Percentiles rank a stretch among this genome's conserved stretches.
Conservation (phyloP, 768 basidiomycete species). For the Boletus fagicola region DNA sequence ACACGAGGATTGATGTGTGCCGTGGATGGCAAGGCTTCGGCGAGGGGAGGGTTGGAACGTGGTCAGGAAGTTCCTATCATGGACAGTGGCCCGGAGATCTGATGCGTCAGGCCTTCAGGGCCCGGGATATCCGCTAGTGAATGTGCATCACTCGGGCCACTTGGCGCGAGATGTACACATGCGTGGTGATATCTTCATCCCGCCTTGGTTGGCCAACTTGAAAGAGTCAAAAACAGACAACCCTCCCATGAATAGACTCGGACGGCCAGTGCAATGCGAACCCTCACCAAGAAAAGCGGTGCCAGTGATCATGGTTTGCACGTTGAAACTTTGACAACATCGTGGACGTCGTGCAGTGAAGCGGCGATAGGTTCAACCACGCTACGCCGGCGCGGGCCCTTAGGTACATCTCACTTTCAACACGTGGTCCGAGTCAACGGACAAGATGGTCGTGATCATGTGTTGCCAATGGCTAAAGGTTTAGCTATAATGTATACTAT, state of each 20-base stretch:
- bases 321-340: conserved; percentile 8
- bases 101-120: background rate
- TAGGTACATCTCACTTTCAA: background rate
- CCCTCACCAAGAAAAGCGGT: background rate
- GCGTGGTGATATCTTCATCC: background rate
- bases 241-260: background rate
- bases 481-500: no score
- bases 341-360: conserved; percentile 8
- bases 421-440: no score
- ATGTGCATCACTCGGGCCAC: background rate
- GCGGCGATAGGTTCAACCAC: background rate
- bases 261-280: background rate
- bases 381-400: background rate
- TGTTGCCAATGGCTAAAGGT: no score
- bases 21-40: conserved; percentile 2
- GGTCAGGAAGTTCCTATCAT: conserved; percentile 9
- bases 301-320: background rate
- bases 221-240: background rate
- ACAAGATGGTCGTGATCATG: no score
- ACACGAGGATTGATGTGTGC: conserved; percentile 16
- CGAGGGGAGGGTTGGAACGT: conserved; percentile 13
- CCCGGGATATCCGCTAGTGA: background rate
- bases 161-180: background rate
- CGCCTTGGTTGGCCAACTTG: background rate
- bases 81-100: background rate